Percentiles rank a stretch among this genome's conserved stretches.
Evolutionary conservation across 2,329 filamentous ascomycete species (phyloP).

Genomic region (Cytospora schulzeri): DNA sequence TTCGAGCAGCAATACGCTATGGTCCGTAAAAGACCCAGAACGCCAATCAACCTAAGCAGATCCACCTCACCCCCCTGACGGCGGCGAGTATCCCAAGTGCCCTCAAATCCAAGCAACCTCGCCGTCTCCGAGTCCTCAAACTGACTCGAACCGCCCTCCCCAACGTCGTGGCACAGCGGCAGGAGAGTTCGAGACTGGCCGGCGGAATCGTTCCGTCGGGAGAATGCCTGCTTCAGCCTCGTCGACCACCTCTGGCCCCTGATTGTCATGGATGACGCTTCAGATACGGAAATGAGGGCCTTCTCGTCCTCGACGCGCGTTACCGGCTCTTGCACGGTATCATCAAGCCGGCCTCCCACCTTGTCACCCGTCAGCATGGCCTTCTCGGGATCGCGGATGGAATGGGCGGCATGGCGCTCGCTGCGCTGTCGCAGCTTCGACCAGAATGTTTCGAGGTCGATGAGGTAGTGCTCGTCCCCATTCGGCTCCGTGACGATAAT

Average conservation of each 20-base stretch:
- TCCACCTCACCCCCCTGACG: neutral
- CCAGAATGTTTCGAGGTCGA: conserved; percentile 4
- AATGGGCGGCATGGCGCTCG: neutral
- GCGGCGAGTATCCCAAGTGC: neutral
- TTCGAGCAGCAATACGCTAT: conserved; percentile 10
- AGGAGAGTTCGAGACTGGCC: neutral
- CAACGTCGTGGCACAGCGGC: neutral
- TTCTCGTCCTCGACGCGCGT: neutral
- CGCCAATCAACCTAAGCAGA: neutral
- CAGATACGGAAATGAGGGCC: neutral
- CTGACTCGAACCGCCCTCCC: neutral
- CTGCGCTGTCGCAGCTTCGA: conserved; percentile 5
- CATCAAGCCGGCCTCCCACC: neutral
- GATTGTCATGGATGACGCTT: neutral
- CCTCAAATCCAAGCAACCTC: conserved; percentile 1
- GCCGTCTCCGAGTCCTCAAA: neutral
- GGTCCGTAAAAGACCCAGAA: neutral
- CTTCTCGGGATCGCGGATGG: neutral
- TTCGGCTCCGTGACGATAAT: conserved; percentile 20
- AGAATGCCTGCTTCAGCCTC: conserved; percentile 6
- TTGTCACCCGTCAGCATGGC: neutral
- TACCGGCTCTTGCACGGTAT: neutral
- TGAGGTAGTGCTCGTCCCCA: conserved; percentile 16
- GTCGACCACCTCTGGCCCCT: conserved; percentile 7
- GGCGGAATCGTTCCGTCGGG: neutral